A percentile compares a stretch with the other conserved stretches of the same genome.
Evolutionary conservation across 805 yeast species (phyloP).

Genomic region (Diddensiella transvaalensis): DNA sequence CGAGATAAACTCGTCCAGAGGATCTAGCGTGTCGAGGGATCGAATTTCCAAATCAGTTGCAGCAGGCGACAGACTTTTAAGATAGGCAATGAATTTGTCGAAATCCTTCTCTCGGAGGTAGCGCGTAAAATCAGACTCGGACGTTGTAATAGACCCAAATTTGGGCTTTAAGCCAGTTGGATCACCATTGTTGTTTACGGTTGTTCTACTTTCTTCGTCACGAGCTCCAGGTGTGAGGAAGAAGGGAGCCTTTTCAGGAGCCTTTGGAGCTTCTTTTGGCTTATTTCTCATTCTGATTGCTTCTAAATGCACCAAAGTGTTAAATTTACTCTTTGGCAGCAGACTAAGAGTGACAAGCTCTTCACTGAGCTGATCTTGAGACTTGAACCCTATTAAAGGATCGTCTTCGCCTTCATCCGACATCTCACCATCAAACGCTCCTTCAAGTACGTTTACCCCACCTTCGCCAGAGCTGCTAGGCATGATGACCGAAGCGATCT

Average conservation of each 20-base stretch:
- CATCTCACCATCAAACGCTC: slow-evolving; percentile 55
- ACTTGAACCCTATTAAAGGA: slow-evolving; percentile 20
- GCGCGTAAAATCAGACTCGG: slow-evolving; percentile 61
- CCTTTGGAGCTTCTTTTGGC: slow-evolving; percentile 84
- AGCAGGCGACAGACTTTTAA: slow-evolving; percentile 68
- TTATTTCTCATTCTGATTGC: slow-evolving; percentile 81
- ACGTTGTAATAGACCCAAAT: slow-evolving; percentile 7
- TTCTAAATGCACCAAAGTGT: slow-evolving; percentile 76
- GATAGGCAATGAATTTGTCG: slow-evolving; percentile 48
- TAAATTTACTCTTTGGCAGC: slow-evolving; percentile 75
- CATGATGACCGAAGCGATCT: slow-evolving; percentile 45
- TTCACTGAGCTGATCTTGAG: slow-evolving; percentile 58
- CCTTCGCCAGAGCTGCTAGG: slow-evolving; percentile 82
- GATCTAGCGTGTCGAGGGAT: slow-evolving; percentile 61
- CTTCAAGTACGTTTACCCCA: slow-evolving; percentile 67
- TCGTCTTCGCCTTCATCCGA: slow-evolving; percentile 35
- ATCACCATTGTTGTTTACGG: slow-evolving; percentile 28
- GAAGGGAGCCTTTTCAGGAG: slow-evolving; percentile 76
- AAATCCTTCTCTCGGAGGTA: slow-evolving; percentile 58
- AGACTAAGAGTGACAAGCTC: slow-evolving; percentile 68
- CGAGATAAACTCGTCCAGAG: slow-evolving; percentile 59
- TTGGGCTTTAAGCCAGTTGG: slow-evolving; percentile 20
- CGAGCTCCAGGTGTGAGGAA: slow-evolving; percentile 65
- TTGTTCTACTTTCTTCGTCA: slow-evolving; percentile 36
- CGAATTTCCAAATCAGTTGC: slow-evolving; percentile 81